Evolutionary conservation across 805 yeast species (phyloP).

Genomic region (Nakazawaea holstii): DNA sequence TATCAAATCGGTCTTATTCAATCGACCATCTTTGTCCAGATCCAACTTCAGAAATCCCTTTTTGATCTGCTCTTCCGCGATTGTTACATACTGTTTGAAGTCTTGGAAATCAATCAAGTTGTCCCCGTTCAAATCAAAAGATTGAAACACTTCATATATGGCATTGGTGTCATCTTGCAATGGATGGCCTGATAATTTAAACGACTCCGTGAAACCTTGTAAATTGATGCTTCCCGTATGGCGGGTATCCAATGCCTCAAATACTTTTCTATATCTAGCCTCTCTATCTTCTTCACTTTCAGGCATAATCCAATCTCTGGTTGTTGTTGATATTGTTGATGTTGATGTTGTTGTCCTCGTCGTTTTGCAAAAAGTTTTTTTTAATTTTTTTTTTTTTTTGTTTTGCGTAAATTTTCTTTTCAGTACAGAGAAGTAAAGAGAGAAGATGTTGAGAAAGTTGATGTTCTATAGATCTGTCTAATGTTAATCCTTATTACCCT

Average conservation of each 20-base stretch:
- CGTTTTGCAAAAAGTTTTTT: too few species aligned
- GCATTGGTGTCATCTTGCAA: conserved; percentile 51
- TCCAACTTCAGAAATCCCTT: conserved; percentile 67
- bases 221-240: conserved; percentile 45
- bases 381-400: too few species aligned
- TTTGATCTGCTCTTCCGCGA: conserved; percentile 67
- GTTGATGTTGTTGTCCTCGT: too few species aligned
- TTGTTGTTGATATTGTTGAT: too few species aligned
- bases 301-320: background rate
- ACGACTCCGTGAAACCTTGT: conserved; percentile 41
- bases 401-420: too few species aligned
- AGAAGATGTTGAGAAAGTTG: too few species aligned
- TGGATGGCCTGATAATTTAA: conserved; percentile 53
- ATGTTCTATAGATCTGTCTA: too few species aligned
- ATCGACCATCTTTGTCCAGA: conserved; percentile 64
- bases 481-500: background rate
- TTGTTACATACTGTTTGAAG: conserved; percentile 56
- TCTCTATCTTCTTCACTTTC: conserved; percentile 23
- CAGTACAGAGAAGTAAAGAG: too few species aligned
- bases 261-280: conserved; percentile 34
- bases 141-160: conserved; percentile 47
- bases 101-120: conserved; percentile 55
- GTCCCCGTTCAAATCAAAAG: conserved; percentile 57
- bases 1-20: conserved; percentile 61
- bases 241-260: conserved; percentile 36